Evolutionary conservation across 1,284 basidiomycete species (phyloP), one percentile per base, ranked within the genome.

Genomic region (Apiotrichum domesticum): DNA sequence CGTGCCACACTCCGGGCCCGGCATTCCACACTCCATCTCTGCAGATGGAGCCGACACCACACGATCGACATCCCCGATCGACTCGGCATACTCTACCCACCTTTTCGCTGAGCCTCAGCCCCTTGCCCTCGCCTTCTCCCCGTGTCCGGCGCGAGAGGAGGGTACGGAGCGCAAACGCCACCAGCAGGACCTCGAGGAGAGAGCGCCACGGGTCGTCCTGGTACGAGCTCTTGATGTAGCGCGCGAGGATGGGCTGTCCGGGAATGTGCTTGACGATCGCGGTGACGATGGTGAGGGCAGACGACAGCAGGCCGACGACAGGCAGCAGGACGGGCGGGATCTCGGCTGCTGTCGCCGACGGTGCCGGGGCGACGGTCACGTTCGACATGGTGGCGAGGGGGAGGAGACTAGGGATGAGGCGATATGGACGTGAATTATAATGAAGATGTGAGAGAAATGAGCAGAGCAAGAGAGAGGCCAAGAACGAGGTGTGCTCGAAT

Each of bases 201-300:
- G 91, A 93, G 55, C 96, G 83, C 45, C 90, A 90, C 1, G 96
- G 95, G 75, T 94, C 91, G 73, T 94, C 87, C 86, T 57, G 92
- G 87, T 72, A 92, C 84, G 76, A 79, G 42, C 74, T 77, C 76
- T 84, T 87, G 77, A 96, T 88, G 77, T 97, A 97, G 67, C 93
- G 88, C 55, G 88, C 83, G 62, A 96, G 77, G 69, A 97, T 90
- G 8, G 88, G 85, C 14, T 90, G 94, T 51, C 94, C 93, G 3
- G 93, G 94, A 35, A 96, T 78, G 56, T 69, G 63, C 44, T 73
- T 64, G 59, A 79, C 71, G n/a, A 61, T 42, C 32, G 61, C 40
- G 32, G 62, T 56, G 10, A 72, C 40, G 35, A 60, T 63, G 42
- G 62, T 48, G 48, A 73, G 59, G 6, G 62, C 47, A 13, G 65